Evolutionary conservation across 2,329 filamentous ascomycete genomes (phyloP), one percentile per base, ranked within the genome.

Genomic region (Lojkania enalia): DNA sequence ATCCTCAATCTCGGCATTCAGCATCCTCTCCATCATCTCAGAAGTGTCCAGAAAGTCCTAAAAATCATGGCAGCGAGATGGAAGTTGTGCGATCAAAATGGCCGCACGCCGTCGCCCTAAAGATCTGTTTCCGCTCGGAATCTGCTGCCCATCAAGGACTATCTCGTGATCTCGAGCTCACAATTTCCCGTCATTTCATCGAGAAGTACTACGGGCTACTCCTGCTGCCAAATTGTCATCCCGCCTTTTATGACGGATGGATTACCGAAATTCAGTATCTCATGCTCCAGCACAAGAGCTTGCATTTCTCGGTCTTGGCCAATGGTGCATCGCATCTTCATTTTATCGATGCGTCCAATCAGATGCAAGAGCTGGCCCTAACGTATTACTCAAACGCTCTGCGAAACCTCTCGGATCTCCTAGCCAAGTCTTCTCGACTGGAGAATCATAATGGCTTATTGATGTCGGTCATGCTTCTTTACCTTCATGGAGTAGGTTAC

Each of bases 171-270:
- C 27, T 54, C 5, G 51, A 54, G 32, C 37, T 40, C 5, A 20
- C 47, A 2, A 42, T 54, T 13, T 46, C 43, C 11, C 51, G 48
- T 12, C 48, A 54, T 33, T 54, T 51, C 29, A 44, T 51, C 18
- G 41, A 54, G 7, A 44, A 48, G 16, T 54, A 49, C 32, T 54
- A 48, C 36, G 23, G 41, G 12, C 50, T 64, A 3, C 42, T 66
- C 1, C 35, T 67, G 0, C 42, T 66, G 2, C 64, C 63, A 0
- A 53, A 54, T n/a, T 64, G 61, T 21, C 63, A 67, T 29, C 54
- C 54, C 3, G 58, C 52, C 5, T 67, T 66, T 31, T 49, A 57
- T 31, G 42, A 64, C 35, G 61, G 57, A 7, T 67, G 64, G 63
- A 54, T 64, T 2, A 32, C 41, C 1, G 59, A 66, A 7, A 63